Evolutionary conservation across 1,284 basidiomycete species (phyloP).

Genomic region (Ceratobasidium sp.): DNA sequence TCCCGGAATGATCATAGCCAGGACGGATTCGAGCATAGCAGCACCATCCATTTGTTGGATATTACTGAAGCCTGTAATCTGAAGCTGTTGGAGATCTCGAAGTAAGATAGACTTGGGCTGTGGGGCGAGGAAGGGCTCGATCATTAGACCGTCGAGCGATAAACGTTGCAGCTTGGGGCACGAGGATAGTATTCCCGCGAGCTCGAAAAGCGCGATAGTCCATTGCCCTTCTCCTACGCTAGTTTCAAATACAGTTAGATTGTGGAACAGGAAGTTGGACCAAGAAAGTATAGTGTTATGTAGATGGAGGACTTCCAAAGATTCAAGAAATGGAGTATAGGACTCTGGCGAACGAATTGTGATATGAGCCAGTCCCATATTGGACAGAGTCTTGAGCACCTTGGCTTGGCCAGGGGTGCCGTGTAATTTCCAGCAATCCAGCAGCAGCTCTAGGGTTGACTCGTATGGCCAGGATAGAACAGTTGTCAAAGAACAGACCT

Average conservation of each 20-base stretch:
- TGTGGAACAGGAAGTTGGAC: not conserved
- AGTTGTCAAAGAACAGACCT: not conserved
- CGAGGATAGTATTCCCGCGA: not conserved
- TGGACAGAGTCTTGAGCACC: not conserved
- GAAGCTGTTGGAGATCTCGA: not conserved
- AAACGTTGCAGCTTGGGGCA: conserved; percentile 2
- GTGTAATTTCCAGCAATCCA: not conserved
- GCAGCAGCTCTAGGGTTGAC: not conserved
- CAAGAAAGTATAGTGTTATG: not conserved
- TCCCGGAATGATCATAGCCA: too few relatives aligned
- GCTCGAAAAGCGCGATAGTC: not conserved
- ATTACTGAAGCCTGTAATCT: not conserved
- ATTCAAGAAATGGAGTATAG: not conserved
- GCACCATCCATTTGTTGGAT: too few relatives aligned
- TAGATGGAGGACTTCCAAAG: not conserved
- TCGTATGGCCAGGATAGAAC: not conserved
- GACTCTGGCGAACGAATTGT: not conserved
- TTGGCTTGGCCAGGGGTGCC: not conserved
- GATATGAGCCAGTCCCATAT: not conserved
- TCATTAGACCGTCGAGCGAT: not conserved
- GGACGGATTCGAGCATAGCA: too few relatives aligned
- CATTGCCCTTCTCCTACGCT: not conserved
- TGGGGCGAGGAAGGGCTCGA: not conserved
- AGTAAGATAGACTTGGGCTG: not conserved
- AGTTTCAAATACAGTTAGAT: not conserved